These are phyloP conservation scores for Amylostereum areolatum DNA, from an alignment of 1,284 basidiomycete genomes.

Conservation along the genomic window DNA sequence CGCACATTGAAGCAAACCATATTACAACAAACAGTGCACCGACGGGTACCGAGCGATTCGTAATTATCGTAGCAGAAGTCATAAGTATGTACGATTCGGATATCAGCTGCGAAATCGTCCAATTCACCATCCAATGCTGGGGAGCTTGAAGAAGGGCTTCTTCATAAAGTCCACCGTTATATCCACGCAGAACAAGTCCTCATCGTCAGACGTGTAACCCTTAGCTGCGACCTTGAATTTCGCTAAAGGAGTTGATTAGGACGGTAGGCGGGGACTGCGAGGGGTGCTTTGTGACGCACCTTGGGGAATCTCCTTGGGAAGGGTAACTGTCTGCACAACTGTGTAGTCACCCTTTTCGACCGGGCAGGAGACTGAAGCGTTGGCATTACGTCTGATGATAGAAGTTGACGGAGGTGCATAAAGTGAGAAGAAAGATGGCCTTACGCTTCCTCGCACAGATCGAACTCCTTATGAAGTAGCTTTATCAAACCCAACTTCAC, in stretches of 20 bases:
- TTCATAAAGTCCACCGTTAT: slow-evolving; percentile 72
- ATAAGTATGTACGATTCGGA: too few relatives aligned
- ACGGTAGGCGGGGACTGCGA: neutral
- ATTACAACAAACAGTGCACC: too few relatives aligned
- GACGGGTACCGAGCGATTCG: too few relatives aligned
- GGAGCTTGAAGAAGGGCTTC: slow-evolving; percentile 11
- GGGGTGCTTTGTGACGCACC: slow-evolving; percentile 40
- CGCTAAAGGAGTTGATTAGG: slow-evolving; percentile 40
- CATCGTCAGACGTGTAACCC: slow-evolving; percentile 75
- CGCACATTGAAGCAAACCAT: too few relatives aligned
- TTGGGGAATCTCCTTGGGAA: slow-evolving; percentile 86
- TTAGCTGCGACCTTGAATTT: slow-evolving; percentile 76
- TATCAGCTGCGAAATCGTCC: neutral
- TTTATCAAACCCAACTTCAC: slow-evolving; percentile 90
- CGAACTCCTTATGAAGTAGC: slow-evolving; percentile 75
- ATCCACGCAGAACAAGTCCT: slow-evolving; percentile 77
- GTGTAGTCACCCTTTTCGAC: slow-evolving; percentile 65
- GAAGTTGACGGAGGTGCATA: slow-evolving; percentile 7
- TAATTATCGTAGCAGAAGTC: too few relatives aligned
- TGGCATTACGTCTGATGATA: slow-evolving; percentile 51
- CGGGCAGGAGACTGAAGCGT: slow-evolving; percentile 74
- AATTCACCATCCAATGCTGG: slow-evolving; percentile 8
- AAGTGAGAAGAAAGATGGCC: slow-evolving; percentile 26
- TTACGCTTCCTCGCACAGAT: slow-evolving; percentile 90
- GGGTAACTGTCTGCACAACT: slow-evolving; percentile 72